phyloP scores from a whole-genome alignment of 2,329 filamentous ascomycete species.

The Fusarium continuum region DNA sequence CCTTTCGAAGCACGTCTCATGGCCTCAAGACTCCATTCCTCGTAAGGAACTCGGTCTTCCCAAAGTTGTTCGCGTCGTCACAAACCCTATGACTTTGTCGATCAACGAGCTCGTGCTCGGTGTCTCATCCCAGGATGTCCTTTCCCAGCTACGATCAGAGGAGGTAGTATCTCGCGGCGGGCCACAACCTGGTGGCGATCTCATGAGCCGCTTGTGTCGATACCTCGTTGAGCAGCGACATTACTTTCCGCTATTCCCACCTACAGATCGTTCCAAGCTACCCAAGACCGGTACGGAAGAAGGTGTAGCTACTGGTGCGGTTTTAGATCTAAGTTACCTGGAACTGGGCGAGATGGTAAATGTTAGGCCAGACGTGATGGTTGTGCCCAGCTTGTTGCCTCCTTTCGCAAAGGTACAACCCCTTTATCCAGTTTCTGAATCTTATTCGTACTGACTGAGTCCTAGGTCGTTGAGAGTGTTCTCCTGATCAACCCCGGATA shows the following conservation, averaged over 20 bases:
- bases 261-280: constrained; percentile 72
- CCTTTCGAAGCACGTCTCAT: constrained; percentile 84
- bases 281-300: constrained; percentile 70
- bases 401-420: constrained; percentile 85
- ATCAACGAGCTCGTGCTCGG: constrained; percentile 89
- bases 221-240: constrained; percentile 90
- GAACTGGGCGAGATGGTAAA: constrained; percentile 92
- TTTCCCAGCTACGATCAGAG: constrained; percentile 82
- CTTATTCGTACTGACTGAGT: constrained; percentile 16
- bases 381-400: constrained; percentile 83
- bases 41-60: constrained; percentile 80
- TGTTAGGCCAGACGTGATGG: constrained; percentile 83
- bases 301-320: constrained; percentile 74
- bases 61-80: constrained; percentile 78
- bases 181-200: constrained; percentile 52
- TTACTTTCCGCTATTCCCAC: constrained; percentile 90
- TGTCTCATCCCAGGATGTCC: constrained; percentile 82
- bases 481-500: constrained; percentile 90
- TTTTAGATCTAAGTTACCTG: constrained; percentile 83
- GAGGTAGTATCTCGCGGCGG: constrained; percentile 60
- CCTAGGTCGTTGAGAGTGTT: constrained; percentile 87
- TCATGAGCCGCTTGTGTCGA: constrained; percentile 75
- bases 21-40: constrained; percentile 73
- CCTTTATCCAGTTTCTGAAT: neutral
- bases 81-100: constrained; percentile 89